Evolutionary conservation across 768 basidiomycete species (phyloP).

Genomic region (Inosperma sp.): DNA sequence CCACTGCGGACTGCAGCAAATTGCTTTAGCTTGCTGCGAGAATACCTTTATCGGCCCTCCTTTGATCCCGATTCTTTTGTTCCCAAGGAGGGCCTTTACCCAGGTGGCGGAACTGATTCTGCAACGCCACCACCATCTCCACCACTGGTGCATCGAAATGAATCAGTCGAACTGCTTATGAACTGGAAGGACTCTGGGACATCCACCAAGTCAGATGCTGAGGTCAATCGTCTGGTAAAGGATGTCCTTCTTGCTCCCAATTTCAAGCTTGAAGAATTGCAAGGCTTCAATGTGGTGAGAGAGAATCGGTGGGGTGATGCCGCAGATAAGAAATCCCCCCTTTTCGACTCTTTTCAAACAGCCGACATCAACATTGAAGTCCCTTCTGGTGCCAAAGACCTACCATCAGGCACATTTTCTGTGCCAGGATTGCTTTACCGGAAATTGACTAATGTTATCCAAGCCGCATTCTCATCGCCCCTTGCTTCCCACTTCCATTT

Average conservation of each 20-base stretch:
- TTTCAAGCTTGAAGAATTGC: constrained; percentile 17
- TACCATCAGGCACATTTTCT: constrained; percentile 20
- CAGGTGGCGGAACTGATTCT: neutral
- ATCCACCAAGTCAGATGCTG: neutral
- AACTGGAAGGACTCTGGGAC: constrained; percentile 20
- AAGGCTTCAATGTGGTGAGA: too few relatives aligned
- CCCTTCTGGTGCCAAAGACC: too few relatives aligned
- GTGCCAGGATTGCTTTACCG: constrained; percentile 23
- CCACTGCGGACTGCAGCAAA: constrained; percentile 20
- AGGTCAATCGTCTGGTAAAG: too few relatives aligned
- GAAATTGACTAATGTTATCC: constrained; percentile 21
- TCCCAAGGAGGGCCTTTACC: constrained; percentile 11
- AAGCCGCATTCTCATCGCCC: constrained; percentile 20
- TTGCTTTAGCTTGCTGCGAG: constrained; percentile 20
- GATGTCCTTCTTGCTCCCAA: constrained; percentile 19
- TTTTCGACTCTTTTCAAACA: too few relatives aligned
- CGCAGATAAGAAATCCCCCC: too few relatives aligned
- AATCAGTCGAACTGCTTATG: constrained; percentile 8
- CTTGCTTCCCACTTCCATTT: too few relatives aligned
- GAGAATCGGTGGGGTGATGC: constrained; percentile 14
- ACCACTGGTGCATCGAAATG: neutral
- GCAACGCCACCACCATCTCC: neutral
- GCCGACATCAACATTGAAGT: too few relatives aligned
- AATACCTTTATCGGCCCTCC: constrained; percentile 25
- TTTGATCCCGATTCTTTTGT: constrained; percentile 27